Evolutionary conservation across 192 early-diverging fungal species (phyloP).

Genomic region (Thoreauomyces humboldtii): DNA sequence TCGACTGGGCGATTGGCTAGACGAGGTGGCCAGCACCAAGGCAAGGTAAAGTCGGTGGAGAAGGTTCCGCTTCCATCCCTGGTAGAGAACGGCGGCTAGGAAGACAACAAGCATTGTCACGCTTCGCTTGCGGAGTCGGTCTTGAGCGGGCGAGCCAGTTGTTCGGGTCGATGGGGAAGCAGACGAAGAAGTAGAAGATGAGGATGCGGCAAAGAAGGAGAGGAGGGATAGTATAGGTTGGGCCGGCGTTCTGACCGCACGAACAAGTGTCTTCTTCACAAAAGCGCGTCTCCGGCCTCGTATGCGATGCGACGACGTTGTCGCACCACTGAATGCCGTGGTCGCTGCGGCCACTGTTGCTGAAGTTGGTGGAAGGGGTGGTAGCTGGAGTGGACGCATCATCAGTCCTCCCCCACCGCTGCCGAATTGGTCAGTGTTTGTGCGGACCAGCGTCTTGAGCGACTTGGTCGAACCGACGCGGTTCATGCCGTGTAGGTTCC

Average conservation of each 20-base stretch:
- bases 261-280: conserved; percentile 3
- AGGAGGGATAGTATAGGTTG: conserved; percentile 10
- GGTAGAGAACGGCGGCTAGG: background rate
- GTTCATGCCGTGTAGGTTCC: conserved; percentile 30
- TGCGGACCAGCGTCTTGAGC: conserved; percentile 13
- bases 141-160: background rate
- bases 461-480: conserved; percentile 19
- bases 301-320: too few relatives aligned
- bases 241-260: conserved; percentile 3
- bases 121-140: background rate
- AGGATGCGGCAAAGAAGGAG: too few relatives aligned
- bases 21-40: background rate
- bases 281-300: conserved; percentile 11
- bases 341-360: background rate
- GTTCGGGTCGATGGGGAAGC: background rate
- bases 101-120: background rate
- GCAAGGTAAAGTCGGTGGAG: background rate
- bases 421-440: too few relatives aligned
- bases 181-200: too few relatives aligned
- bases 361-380: background rate
- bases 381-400: conserved; percentile 1
- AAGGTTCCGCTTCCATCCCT: background rate
- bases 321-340: background rate
- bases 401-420: conserved; percentile 11
- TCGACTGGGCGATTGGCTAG: background rate